Evolutionary conservation across 2,329 filamentous ascomycete genomes (phyloP).

Genomic region (Fusarium multiceps): DNA sequence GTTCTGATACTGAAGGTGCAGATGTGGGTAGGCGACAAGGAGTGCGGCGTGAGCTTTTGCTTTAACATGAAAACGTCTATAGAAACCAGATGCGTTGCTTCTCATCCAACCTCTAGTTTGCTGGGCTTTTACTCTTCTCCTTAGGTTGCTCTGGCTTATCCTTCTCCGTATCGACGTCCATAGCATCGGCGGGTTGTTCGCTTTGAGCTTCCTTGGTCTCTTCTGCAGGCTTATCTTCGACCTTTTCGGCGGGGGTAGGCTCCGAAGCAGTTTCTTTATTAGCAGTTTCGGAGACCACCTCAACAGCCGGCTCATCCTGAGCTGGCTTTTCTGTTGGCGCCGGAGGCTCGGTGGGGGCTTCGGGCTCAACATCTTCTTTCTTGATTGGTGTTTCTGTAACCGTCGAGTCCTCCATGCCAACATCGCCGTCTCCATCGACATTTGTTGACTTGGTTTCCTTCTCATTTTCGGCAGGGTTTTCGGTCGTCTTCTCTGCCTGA

Average conservation of each 20-base stretch:
- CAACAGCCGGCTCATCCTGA: constrained; percentile 23
- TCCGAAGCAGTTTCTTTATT: constrained; percentile 34
- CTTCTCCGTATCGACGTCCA: constrained; percentile 53
- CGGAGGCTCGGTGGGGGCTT: constrained; percentile 27
- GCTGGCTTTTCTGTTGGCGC: constrained; percentile 34
- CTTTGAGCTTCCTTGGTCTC: constrained; percentile 32
- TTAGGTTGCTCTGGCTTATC: constrained; percentile 42
- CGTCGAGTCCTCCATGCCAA: constrained; percentile 60
- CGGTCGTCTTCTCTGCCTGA: constrained; percentile 39
- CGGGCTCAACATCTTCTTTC: constrained; percentile 40
- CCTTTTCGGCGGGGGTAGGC: constrained; percentile 34
- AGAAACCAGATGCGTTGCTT: constrained; percentile 9
- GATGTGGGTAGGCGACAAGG: constrained; percentile 16
- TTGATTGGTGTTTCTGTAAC: constrained; percentile 43
- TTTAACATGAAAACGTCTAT: constrained; percentile 30
- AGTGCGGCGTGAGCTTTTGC: constrained; percentile 22
- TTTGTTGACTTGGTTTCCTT: constrained; percentile 43
- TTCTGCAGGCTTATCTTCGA: constrained; percentile 31
- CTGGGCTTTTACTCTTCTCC: constrained; percentile 45
- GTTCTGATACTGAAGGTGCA: not conserved
- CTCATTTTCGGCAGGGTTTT: constrained; percentile 19
- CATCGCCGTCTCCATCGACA: constrained; percentile 61
- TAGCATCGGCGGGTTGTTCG: constrained; percentile 45
- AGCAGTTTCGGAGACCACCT: constrained; percentile 17
- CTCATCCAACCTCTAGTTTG: constrained; percentile 23